Percentiles rank a stretch among this genome's conserved stretches.
These are phyloP conservation scores for Naematelia encephala DNA, from an alignment of 768 basidiomycete species.

Conservation along the genomic window DNA sequence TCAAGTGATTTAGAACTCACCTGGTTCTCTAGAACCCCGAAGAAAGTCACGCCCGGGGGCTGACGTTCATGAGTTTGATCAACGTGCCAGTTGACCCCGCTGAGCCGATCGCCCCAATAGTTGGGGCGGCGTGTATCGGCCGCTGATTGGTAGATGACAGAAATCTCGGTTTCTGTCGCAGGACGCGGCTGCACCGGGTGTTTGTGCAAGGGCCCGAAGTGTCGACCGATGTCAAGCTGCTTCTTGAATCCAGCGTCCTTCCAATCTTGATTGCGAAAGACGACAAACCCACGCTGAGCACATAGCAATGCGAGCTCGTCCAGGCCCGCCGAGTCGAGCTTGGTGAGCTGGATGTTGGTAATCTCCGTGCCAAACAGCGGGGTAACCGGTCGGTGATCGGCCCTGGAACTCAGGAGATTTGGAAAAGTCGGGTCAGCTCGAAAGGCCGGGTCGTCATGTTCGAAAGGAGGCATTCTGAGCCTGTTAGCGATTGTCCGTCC, in stretches of 20 bases:
- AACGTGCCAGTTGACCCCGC: constrained; percentile 13
- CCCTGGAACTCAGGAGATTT: not conserved
- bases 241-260: constrained; percentile 15
- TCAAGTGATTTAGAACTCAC: not conserved
- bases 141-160: constrained; percentile 17
- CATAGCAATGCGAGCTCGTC: constrained; percentile 16
- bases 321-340: constrained; percentile 9
- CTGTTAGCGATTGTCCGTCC: no score
- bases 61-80: constrained; percentile 18
- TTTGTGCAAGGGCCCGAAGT: constrained; percentile 18
- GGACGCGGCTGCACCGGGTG: constrained; percentile 14
- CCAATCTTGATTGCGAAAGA: constrained; percentile 19
- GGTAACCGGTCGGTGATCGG: constrained; percentile 2
- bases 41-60: constrained; percentile 18
- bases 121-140: constrained; percentile 5
- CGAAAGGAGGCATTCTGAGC: no score
- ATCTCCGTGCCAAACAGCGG: constrained; percentile 16
- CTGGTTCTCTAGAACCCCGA: constrained; percentile 14
- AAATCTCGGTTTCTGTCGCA: constrained; percentile 3
- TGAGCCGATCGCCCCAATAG: constrained; percentile 8
- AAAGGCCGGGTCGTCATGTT: not conserved
- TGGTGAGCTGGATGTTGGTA: constrained; percentile 7
- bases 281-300: constrained; percentile 16
- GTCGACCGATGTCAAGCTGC: constrained; percentile 17
- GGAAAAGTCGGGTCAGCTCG: constrained; percentile 4